Conservation (phyloP, 2,329 filamentous ascomycete genomes). For the Nakataea oryzae region DNA sequence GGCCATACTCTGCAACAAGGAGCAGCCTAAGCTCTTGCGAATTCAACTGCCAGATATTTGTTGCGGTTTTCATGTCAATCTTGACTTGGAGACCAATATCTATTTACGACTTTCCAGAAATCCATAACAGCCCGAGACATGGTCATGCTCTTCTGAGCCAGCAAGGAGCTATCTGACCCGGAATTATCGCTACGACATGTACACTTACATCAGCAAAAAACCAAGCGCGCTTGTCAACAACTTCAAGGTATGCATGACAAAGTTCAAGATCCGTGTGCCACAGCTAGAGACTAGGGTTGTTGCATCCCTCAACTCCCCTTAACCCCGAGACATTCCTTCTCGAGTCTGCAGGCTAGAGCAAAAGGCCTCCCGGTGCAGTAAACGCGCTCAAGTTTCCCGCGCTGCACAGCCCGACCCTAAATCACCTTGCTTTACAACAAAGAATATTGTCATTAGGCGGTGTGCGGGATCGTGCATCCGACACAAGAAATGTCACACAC, state of each 20-base stretch:
- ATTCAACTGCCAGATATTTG: not conserved
- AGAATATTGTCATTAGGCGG: not conserved
- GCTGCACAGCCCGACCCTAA: not conserved
- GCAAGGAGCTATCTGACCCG: not conserved
- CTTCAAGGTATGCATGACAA: too few relatives aligned
- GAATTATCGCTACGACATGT: not conserved
- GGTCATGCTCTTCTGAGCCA: not conserved
- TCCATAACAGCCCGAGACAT: not conserved
- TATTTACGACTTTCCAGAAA: not conserved
- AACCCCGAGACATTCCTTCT: too few relatives aligned
- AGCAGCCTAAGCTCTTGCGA: not conserved
- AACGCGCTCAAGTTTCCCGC: not conserved
- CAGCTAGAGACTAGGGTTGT: too few relatives aligned
- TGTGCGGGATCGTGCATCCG: not conserved
- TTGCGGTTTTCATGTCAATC: too few relatives aligned
- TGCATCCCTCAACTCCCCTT: too few relatives aligned
- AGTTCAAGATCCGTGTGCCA: too few relatives aligned
- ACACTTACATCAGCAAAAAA: not conserved
- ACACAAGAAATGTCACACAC: not conserved
- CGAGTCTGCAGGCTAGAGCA: too few relatives aligned
- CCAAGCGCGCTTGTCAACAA: too few relatives aligned
- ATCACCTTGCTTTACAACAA: not conserved
- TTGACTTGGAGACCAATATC: not conserved
- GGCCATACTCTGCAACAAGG: too few relatives aligned
- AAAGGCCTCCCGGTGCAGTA: not conserved